A percentile compares a stretch with the other conserved stretches of the same genome.
phyloP scores from a whole-genome alignment of 2,329 filamentous ascomycete species.

The Neonectria faginata region DNA sequence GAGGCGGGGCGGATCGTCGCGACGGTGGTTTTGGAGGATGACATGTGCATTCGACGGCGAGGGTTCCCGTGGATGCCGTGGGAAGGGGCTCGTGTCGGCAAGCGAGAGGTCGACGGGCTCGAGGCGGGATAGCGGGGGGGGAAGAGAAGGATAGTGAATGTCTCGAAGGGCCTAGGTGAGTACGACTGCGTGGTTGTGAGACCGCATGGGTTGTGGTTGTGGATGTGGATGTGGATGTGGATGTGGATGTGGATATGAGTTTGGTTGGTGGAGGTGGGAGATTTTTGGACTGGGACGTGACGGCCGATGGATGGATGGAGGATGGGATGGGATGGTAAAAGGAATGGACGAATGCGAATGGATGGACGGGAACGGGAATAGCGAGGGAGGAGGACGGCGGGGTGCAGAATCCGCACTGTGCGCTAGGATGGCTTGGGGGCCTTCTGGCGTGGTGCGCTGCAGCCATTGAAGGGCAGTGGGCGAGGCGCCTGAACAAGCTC shows the following conservation, averaged over 20 bases:
- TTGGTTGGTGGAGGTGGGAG: slow-evolving; percentile 42
- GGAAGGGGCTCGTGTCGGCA: slow-evolving; percentile 28
- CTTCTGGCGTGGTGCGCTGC: slow-evolving; percentile 31
- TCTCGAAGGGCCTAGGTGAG: slow-evolving; percentile 29
- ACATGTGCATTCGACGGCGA: slow-evolving; percentile 43
- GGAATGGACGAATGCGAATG: slow-evolving; percentile 42
- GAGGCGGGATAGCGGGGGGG: neutral
- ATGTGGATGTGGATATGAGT: slow-evolving; percentile 26
- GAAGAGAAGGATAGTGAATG: slow-evolving; percentile 9
- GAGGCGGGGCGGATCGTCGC: slow-evolving; percentile 38
- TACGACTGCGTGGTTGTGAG: slow-evolving; percentile 32
- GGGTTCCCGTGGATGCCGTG: slow-evolving; percentile 25
- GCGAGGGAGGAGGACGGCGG: slow-evolving; percentile 24
- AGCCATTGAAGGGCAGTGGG: slow-evolving; percentile 34
- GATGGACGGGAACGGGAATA: slow-evolving; percentile 47
- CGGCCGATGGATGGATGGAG: slow-evolving; percentile 33
- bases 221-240: slow-evolving; percentile 30
- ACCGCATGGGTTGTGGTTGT: slow-evolving; percentile 34
- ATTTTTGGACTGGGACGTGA: slow-evolving; percentile 44
- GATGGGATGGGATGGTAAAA: slow-evolving; percentile 36
- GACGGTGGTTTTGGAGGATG: slow-evolving; percentile 37
- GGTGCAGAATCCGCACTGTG: slow-evolving; percentile 39
- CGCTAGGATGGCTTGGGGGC: slow-evolving; percentile 29
- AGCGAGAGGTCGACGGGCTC: slow-evolving; percentile 17
- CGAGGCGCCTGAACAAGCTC: slow-evolving; percentile 5